Evolutionary conservation across 2,329 filamentous ascomycete species (phyloP).

Genomic region (Beauveria caledonica): DNA sequence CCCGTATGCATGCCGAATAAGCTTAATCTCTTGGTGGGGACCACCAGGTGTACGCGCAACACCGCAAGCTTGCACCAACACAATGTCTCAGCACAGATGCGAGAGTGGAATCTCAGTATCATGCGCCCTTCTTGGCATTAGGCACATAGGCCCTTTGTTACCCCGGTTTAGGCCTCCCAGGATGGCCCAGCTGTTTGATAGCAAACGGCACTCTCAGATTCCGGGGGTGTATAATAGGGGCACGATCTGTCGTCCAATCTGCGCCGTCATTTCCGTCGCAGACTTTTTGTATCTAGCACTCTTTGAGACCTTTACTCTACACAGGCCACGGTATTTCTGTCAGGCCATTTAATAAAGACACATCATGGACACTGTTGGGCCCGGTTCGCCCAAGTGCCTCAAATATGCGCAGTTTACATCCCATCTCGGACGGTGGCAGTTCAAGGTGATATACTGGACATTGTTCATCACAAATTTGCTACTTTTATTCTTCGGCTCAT

Average conservation of each 20-base stretch:
- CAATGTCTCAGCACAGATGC: conserved; percentile 1
- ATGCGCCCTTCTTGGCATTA: background rate
- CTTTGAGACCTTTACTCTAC: background rate
- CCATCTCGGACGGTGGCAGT: conserved; percentile 32
- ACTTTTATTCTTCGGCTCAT: conserved; percentile 37
- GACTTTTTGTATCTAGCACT: background rate
- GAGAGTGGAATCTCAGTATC: background rate
- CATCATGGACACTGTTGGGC: background rate
- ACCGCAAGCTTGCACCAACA: background rate
- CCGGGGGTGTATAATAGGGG: background rate
- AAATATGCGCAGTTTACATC: conserved; percentile 37
- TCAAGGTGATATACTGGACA: conserved; percentile 39
- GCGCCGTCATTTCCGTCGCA: background rate
- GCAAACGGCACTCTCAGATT: background rate
- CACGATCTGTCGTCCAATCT: background rate
- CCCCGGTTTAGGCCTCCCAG: background rate
- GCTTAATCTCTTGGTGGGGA: background rate
- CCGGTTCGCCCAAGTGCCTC: conserved; percentile 20
- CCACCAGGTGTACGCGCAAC: background rate
- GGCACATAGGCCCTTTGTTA: background rate
- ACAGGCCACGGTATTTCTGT: background rate
- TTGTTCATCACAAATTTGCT: conserved; percentile 36
- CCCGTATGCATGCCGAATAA: background rate
- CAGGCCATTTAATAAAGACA: background rate
- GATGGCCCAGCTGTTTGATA: background rate